phyloP scores from a whole-genome alignment of 2,329 filamentous ascomycete species.

The Beauveria sp. region DNA sequence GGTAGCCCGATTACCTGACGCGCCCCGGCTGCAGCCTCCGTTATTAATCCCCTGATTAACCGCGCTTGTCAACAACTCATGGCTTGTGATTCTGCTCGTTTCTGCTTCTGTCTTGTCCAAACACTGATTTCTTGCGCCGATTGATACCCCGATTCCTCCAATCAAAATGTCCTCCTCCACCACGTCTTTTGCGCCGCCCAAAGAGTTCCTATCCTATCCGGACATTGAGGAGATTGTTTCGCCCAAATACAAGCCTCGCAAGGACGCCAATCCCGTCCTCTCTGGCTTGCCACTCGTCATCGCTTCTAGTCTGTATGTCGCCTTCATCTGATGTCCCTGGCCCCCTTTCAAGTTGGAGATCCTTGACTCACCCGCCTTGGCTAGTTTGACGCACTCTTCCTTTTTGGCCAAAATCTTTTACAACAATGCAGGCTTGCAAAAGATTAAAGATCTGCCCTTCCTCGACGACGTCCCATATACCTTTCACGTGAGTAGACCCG shows the following conservation, averaged over 20 bases:
- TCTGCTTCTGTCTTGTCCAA: background rate
- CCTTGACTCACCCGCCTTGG: background rate
- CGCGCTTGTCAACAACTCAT: background rate
- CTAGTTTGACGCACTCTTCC: conserved; percentile 52
- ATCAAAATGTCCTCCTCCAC: background rate
- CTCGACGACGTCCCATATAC: conserved; percentile 38
- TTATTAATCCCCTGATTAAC: background rate
- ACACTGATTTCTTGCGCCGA: background rate
- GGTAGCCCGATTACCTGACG: background rate
- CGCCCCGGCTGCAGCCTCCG: background rate
- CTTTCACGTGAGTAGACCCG: conserved; percentile 35
- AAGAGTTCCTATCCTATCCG: conserved; percentile 7
- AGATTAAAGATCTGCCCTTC: conserved; percentile 37
- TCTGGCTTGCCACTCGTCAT: conserved; percentile 2
- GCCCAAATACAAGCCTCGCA: conserved; percentile 4
- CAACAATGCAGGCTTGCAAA: conserved; percentile 55
- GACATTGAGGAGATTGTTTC: background rate
- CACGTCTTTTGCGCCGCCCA: background rate
- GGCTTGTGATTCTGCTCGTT: background rate
- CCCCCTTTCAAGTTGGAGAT: background rate
- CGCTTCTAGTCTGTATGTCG: conserved; percentile 6
- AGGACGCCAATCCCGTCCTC: conserved; percentile 8
- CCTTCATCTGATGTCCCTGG: background rate
- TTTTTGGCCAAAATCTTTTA: conserved; percentile 60
- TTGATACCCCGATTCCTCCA: background rate